Percentiles rank a stretch among this genome's conserved stretches.
Evolutionary conservation across 306 rosid species (phyloP).

Genomic region (Ormosia emarginata): DNA sequence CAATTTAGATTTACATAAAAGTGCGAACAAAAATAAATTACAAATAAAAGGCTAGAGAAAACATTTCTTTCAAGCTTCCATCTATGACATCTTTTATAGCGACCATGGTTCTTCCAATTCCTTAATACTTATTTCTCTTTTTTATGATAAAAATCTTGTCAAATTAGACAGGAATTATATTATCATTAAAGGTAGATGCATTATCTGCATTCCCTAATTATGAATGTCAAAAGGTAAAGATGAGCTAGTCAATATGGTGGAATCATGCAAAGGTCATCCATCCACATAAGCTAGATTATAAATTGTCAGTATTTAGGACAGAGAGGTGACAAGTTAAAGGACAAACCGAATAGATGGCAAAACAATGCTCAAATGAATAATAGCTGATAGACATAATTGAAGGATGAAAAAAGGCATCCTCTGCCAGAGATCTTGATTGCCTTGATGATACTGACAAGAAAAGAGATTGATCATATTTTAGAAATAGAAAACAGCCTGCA

Average conservation of each 20-base stretch:
- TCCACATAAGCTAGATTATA: not conserved
- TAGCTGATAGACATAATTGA: constrained; percentile 98
- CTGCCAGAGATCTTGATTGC: constrained; percentile 92
- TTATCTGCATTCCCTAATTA: constrained; percentile 6
- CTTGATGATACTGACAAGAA: constrained; percentile 75
- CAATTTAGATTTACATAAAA: not conserved
- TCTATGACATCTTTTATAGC: not conserved
- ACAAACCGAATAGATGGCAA: constrained; percentile 95
- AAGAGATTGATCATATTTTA: constrained; percentile 21
- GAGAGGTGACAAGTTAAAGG: constrained; percentile 19
- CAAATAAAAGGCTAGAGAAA: not conserved
- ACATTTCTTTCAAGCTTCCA: not conserved
- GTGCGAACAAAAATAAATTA: not conserved
- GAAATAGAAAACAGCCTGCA: not conserved
- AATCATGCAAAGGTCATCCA: not conserved
- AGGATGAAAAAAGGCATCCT: constrained; percentile 96
- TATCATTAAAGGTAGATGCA: not conserved
- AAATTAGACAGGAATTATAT: not conserved
- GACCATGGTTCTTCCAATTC: not conserved
- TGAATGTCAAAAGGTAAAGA: constrained; percentile 4
- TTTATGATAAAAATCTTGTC: not conserved
- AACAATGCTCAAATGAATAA: constrained; percentile 94
- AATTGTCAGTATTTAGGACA: not conserved
- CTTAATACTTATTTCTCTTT: not conserved
- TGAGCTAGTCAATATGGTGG: not conserved